Percentiles rank a stretch among this genome's conserved stretches.
Conservation (phyloP, 345 rosid genomes). For the Dipteronia dyeriana region DNA sequence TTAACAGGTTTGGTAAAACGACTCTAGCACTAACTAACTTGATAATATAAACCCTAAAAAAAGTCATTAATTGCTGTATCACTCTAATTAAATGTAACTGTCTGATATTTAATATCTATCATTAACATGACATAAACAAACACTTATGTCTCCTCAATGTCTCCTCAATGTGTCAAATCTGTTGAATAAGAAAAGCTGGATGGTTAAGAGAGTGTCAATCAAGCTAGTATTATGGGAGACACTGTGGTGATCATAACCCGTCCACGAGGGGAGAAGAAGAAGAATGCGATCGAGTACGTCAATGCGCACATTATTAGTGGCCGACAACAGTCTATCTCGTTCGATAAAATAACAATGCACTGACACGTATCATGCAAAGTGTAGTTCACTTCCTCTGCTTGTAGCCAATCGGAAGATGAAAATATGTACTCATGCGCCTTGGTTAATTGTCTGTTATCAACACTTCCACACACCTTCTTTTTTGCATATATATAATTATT, state of each 20-base stretch:
- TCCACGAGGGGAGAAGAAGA: conserved; percentile 10
- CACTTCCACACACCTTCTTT: no score
- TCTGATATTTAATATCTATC: no score
- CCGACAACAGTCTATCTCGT: conserved; percentile 33
- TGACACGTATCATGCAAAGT: conserved; percentile 21
- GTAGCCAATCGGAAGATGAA: neutral
- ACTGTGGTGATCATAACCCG: conserved; percentile 1
- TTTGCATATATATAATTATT: no score
- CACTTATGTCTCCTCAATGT: neutral
- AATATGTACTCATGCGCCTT: no score
- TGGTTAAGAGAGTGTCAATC: conserved; percentile 19
- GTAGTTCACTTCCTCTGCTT: conserved; percentile 8
- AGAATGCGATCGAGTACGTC: conserved; percentile 3
- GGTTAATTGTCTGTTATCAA: no score
- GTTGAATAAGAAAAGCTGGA: neutral
- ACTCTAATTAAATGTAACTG: no score
- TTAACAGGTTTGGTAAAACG: no score
- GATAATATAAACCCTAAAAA: no score
- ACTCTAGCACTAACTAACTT: no score
- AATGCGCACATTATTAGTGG: conserved; percentile 31
- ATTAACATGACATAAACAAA: neutral
- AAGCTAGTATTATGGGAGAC: conserved; percentile 32
- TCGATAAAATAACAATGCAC: neutral
- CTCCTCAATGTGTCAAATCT: neutral
- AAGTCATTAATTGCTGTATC: no score